A percentile compares a stretch with the other conserved stretches of the same genome.
Conservation (phyloP, 1,139 yeast genomes). For the Kodamaea anthophila region DNA sequence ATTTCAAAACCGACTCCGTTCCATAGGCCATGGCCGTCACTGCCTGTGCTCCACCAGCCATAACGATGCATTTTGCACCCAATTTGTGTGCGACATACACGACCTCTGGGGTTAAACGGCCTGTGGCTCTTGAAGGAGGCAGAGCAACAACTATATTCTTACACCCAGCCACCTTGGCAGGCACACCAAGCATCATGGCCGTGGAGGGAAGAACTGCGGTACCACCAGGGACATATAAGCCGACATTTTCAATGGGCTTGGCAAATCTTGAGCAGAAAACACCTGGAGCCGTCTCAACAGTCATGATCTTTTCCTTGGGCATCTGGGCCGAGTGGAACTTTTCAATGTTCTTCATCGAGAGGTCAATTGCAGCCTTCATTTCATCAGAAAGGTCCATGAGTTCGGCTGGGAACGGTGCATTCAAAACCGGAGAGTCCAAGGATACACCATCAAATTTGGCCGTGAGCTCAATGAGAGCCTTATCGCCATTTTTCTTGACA, state of each 20-base stretch:
- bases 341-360: constrained; percentile 81
- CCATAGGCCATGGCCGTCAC: constrained; percentile 99
- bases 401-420: constrained; percentile 80
- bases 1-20: constrained; percentile 84
- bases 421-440: constrained; percentile 63
- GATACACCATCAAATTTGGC: constrained; percentile 85
- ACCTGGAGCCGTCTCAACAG: constrained; percentile 93
- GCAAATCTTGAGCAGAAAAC: constrained; percentile 92
- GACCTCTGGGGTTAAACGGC: constrained; percentile 92
- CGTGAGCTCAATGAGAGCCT: constrained; percentile 79
- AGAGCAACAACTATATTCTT: constrained; percentile 89
- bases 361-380: constrained; percentile 78
- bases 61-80: constrained; percentile 81
- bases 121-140: constrained; percentile 92
- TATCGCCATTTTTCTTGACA: constrained; percentile 75
- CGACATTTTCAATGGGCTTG: constrained; percentile 90
- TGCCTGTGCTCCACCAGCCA: constrained; percentile 99
- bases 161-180: constrained; percentile 98
- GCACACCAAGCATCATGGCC: constrained; percentile 96
- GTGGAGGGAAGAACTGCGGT: constrained; percentile 98
- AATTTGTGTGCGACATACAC: constrained; percentile 95
- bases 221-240: constrained; percentile 97
- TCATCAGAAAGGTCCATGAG: constrained; percentile 73
- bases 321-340: constrained; percentile 94
- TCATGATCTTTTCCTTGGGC: constrained; percentile 56